Conservation (phyloP, 768 basidiomycete genomes). For the Podaxis sp. region DNA sequence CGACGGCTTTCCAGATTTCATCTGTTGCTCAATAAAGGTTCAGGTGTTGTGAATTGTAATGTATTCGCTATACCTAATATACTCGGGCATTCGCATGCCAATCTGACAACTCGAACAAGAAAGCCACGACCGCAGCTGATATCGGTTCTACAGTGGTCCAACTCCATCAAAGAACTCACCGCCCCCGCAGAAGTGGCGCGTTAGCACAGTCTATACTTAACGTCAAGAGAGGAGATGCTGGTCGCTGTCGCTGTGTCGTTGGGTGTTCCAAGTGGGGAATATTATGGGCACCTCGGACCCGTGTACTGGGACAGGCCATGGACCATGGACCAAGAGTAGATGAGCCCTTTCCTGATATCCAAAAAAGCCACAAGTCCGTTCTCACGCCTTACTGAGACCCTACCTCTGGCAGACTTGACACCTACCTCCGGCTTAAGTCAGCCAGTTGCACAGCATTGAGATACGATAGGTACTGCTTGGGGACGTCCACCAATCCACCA, state of each 20-base stretch:
- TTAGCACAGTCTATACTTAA: too few species aligned
- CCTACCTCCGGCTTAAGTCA: background rate
- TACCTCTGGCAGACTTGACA: too few species aligned
- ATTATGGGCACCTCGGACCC: background rate
- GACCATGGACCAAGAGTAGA: background rate
- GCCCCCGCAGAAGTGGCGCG: background rate
- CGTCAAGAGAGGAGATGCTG: background rate
- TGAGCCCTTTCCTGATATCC: background rate
- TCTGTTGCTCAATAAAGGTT: background rate
- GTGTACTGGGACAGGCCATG: background rate
- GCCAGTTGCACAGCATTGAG: background rate
- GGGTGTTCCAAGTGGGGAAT: background rate
- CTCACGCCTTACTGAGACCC: background rate
- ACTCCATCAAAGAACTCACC: background rate
- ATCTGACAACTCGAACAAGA: background rate
- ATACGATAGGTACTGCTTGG: background rate
- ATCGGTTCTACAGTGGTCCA: background rate
- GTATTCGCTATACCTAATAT: slow-evolving; percentile 5
- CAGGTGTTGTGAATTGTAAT: slow-evolving; percentile 16
- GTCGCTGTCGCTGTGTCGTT: background rate
- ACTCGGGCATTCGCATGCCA: background rate
- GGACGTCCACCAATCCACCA: background rate
- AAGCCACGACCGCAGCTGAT: background rate
- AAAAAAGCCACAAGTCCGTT: background rate
- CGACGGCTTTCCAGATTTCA: background rate